Base-by-base conservation (phyloP, 2,329 filamentous ascomycete species). In the Dendryphion nanum region DNA sequence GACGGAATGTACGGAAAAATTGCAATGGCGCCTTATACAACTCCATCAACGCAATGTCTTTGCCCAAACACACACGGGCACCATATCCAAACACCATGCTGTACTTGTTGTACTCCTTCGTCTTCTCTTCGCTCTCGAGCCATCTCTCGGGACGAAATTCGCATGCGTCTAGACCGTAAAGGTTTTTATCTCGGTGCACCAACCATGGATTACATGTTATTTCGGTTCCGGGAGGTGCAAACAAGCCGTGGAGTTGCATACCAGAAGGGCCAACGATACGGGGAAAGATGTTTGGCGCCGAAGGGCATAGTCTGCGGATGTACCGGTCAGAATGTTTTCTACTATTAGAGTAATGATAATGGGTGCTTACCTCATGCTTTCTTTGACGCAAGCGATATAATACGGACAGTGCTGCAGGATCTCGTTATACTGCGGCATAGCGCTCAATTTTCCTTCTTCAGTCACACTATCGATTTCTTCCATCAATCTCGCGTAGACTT, bases 41-140 rank as follows among this genome's bases (percentile, higher is more conserved):
- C 30, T 41, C 39, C 29, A 41, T 51, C 2, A 40, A 18, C 5
- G 33, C 38, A 18, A 40, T 19, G 16, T 74, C 67, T 41, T 66
- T 69, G 0, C 75, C 75, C 30, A 77, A 47, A 39, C 74, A 77
- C 10, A 69, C 60, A 8, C 72, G 57, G 1, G 71, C 51, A 0
- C 75, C 76, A 54, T 74, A 74, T 0, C 74, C 75, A 40, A 77
- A 78, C 0, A 60, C 62, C 53, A 78, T 68, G 40, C 67, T 71
- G 38, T 73, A 73, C 55, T 72, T 74, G 30, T 68, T 65, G 40
- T 68, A 72, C 37, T 69, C 50, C 43, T 66, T 69, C 0, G 64
- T 62, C 29, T 60, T 62, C 21, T 70, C 61, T 10, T 55, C 61
- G 17, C 64, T 46, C 31, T 57, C 57, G 12, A 63, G 37, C 59